These are phyloP conservation scores for Yueomyces sinensis DNA, from an alignment of 805 yeast species.

Conservation along the genomic window DNA sequence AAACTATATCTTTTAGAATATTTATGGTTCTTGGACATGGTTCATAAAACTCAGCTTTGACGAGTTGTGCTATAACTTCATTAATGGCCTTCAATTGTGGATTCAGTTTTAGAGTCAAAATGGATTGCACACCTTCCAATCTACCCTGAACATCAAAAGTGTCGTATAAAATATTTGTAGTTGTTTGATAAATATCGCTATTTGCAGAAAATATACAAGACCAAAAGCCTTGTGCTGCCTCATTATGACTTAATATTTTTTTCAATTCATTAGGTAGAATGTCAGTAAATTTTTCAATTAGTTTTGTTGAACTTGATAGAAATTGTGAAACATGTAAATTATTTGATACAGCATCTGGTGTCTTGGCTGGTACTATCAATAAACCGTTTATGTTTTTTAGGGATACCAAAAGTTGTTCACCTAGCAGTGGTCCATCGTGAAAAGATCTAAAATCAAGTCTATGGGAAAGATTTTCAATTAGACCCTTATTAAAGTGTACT, in stretches of 20 bases:
- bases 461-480: slow-evolving; percentile 20
- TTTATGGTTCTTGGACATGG: slow-evolving; percentile 67
- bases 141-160: slow-evolving; percentile 73
- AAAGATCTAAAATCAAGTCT: slow-evolving; percentile 15
- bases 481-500: slow-evolving; percentile 18
- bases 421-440: slow-evolving; percentile 21
- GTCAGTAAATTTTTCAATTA: slow-evolving; percentile 30
- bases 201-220: slow-evolving; percentile 57
- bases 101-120: slow-evolving; percentile 33
- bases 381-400: slow-evolving; percentile 23
- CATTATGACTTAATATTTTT: slow-evolving; percentile 27
- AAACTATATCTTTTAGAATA: slow-evolving; percentile 59
- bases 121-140: slow-evolving; percentile 52
- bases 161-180: slow-evolving; percentile 60
- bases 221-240: slow-evolving; percentile 54
- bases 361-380: slow-evolving; percentile 13
- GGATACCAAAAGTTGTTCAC: slow-evolving; percentile 18
- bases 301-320: slow-evolving; percentile 20
- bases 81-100: slow-evolving; percentile 37
- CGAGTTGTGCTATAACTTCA: slow-evolving; percentile 32
- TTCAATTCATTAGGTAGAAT: slow-evolving; percentile 26
- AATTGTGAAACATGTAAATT: slow-evolving; percentile 17
- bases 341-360: slow-evolving; percentile 13
- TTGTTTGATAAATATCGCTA: slow-evolving; percentile 45
- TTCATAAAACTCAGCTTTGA: slow-evolving; percentile 39